Conservation (phyloP, 2,329 filamentous ascomycete genomes). For the Pseudogymnoascus sp. region DNA sequence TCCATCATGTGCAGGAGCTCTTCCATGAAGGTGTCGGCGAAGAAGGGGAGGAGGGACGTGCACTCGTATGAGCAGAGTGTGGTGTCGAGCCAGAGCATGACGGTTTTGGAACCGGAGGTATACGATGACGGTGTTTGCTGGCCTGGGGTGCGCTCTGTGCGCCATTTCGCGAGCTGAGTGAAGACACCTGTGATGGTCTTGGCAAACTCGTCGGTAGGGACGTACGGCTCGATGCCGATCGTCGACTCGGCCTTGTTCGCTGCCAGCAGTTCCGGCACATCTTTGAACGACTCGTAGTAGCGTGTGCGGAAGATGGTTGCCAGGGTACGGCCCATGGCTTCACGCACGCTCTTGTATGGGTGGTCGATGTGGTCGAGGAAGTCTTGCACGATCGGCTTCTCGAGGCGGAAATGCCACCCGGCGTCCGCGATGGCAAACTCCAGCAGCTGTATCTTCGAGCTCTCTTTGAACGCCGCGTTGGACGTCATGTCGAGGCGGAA, state of each 20-base stretch:
- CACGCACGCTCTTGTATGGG: slow-evolving; percentile 93
- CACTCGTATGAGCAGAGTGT: slow-evolving; percentile 90
- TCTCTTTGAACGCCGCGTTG: slow-evolving; percentile 97
- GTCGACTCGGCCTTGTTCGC: slow-evolving; percentile 73
- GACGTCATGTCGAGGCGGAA: slow-evolving; percentile 92
- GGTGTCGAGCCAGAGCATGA: slow-evolving; percentile 88
- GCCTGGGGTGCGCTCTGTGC: slow-evolving; percentile 72
- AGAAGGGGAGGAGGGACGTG: slow-evolving; percentile 83
- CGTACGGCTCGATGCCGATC: slow-evolving; percentile 77
- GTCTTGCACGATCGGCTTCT: slow-evolving; percentile 79
- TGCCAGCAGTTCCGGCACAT: slow-evolving; percentile 67
- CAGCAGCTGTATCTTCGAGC: slow-evolving; percentile 86
- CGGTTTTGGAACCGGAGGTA: slow-evolving; percentile 92
- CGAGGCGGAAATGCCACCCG: slow-evolving; percentile 93
- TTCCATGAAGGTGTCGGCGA: slow-evolving; percentile 81
- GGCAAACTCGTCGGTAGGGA: slow-evolving; percentile 66
- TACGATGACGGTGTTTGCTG: slow-evolving; percentile 92
- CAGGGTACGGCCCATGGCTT: slow-evolving; percentile 86
- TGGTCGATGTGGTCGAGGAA: slow-evolving; percentile 91
- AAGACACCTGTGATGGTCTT: slow-evolving; percentile 70
- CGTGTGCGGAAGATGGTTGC: slow-evolving; percentile 82
- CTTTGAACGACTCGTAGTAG: slow-evolving; percentile 88
- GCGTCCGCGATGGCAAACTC: slow-evolving; percentile 81
- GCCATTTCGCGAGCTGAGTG: slow-evolving; percentile 74
- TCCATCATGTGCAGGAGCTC: slow-evolving; percentile 99